Base-by-base conservation (phyloP, 2,329 filamentous ascomycete species). In the Cephalotrichum gorgonifer region DNA sequence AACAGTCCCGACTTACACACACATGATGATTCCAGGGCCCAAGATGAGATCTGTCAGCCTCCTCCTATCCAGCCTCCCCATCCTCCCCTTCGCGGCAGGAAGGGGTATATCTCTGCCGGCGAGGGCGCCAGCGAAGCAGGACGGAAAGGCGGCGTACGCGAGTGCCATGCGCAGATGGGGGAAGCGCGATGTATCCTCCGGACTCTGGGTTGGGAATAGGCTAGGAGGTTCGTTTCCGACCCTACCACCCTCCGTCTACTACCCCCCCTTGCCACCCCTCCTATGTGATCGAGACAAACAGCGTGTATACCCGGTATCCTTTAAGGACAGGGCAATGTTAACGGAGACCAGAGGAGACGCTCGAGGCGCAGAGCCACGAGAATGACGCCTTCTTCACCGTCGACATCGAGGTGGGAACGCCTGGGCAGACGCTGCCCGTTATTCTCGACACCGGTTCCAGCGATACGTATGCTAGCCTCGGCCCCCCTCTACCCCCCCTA, bases 391-490 rank as follows among this genome's bases (percentile, higher is more conserved):
- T 70, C 48, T 74, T 66, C 59, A 58, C 72, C 25, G 63, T 68
- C 27, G 65, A 73, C 26, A 56, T 74, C 25, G 58, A 66, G 44
- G 57, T 78, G 43, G 74, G 74, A 9, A 71, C 63, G 14, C 74
- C 74, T 0, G 65, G 70, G 1, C 74, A 78, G 52, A 62, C 58
- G 6, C 49, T 76, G 39, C 69, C 67, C 43, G 57, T 78, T 39
- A 68, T 74, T n/a, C 55, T 78, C 23, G 75, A 78, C 54, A 78
- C 74, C 2, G 76, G 75, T 11, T 79, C 75, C 7, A 66, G 71
- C 9, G 76, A 79, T 51, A 63, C 76, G 83, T 93, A 75, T 76
- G 84, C 79, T 43, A 11, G 11, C 4, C 43, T 26, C 14, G n/a
- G 8, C 31, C 30, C 38, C 20, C 23, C 28, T 22, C n/a, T 41